phyloP scores from a whole-genome alignment of 345 rosid species.

The Gossypium raimondii region DNA sequence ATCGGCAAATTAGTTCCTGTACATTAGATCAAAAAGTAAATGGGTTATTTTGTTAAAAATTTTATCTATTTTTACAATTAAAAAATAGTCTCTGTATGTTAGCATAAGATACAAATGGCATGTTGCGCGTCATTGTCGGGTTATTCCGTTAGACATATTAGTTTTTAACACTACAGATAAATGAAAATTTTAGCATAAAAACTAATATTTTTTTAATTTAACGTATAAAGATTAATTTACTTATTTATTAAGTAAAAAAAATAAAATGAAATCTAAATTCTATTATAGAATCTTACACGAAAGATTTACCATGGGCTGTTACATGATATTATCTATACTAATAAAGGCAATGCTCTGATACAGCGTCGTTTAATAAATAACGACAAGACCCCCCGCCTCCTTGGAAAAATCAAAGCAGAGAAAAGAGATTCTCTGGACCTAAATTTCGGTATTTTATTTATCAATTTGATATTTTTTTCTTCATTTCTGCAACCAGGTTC shows the following conservation, averaged over 20 bases:
- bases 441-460: not conserved
- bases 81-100: rapidly evolving
- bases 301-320: no score
- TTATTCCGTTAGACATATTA: no score
- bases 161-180: rapidly evolving
- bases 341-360: not conserved
- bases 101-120: rapidly evolving
- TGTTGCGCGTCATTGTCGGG: rapidly evolving
- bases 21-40: no score
- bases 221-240: rapidly evolving
- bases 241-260: no score
- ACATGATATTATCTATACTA: no score
- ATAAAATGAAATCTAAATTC: no score
- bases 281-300: no score
- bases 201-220: no score
- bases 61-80: rapidly evolving
- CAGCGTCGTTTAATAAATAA: not conserved
- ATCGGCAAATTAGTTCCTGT: rapidly evolving
- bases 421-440: not conserved
- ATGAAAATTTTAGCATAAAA: no score
- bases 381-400: not conserved
- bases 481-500: conserved; percentile 8
- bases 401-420: not conserved
- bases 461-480: not conserved
- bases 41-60: rapidly evolving